Percentiles rank a stretch among this genome's conserved stretches.
These are phyloP conservation scores for Cruciata laevipes DNA, from an alignment of 257 asterid species.

Conservation along the genomic window DNA sequence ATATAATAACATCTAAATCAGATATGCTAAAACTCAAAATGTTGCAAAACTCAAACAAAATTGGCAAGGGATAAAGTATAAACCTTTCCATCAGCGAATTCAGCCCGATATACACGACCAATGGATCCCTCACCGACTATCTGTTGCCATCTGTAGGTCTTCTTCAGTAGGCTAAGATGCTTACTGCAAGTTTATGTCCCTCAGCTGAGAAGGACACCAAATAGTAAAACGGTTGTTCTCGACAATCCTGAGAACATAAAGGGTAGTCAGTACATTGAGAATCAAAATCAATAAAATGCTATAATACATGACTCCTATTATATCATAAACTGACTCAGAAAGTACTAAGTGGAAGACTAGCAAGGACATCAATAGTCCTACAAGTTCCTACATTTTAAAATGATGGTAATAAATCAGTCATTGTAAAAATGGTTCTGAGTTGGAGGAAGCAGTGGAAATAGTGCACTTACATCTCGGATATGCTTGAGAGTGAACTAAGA, in stretches of 20 bases:
- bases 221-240: constrained; percentile 87
- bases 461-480: constrained; percentile 58
- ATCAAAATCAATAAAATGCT: neutral
- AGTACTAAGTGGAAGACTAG: constrained; percentile 72
- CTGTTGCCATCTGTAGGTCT: constrained; percentile 88
- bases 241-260: constrained; percentile 43
- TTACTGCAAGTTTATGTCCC: constrained; percentile 58
- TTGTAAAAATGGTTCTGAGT: neutral
- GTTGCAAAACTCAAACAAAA: neutral
- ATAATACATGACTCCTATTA: constrained; percentile 9
- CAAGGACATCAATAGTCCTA: constrained; percentile 76
- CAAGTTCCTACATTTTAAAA: constrained; percentile 55
- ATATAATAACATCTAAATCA: neutral
- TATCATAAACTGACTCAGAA: constrained; percentile 45
- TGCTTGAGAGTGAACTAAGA: constrained; percentile 44
- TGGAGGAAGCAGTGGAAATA: neutral
- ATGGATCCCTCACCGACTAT: constrained; percentile 92
- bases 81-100: constrained; percentile 76
- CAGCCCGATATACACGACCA: constrained; percentile 85
- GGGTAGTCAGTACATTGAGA: neutral
- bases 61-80: neutral
- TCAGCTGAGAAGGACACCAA: constrained; percentile 71
- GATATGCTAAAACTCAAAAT: neutral
- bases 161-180: constrained; percentile 17
- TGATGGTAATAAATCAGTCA: constrained; percentile 14